phyloP scores from a whole-genome alignment of 805 yeast genomes.

The Metschnikowia borealis region DNA sequence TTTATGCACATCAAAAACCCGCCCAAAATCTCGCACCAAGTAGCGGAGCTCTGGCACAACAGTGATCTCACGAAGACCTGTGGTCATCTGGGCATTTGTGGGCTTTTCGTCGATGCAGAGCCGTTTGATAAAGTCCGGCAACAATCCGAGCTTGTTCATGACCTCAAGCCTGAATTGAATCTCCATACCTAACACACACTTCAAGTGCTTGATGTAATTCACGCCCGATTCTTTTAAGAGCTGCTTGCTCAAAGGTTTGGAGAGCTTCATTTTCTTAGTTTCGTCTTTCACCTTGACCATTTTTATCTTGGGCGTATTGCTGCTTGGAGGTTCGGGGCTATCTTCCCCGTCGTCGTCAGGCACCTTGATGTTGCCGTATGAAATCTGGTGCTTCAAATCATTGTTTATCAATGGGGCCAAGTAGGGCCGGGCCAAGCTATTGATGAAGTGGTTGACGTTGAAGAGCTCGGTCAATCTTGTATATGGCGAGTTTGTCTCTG shows the following conservation, averaged over 20 bases:
- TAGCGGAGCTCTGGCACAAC: slow-evolving; percentile 84
- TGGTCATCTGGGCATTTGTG: slow-evolving; percentile 63
- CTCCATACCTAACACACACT: slow-evolving; percentile 67
- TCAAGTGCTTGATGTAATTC: slow-evolving; percentile 32
- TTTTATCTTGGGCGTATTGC: slow-evolving; percentile 9
- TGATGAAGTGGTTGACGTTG: slow-evolving; percentile 90
- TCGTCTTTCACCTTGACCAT: slow-evolving; percentile 14
- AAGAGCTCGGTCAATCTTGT: slow-evolving; percentile 86
- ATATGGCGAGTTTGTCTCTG: slow-evolving; percentile 54
- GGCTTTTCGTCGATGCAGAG: slow-evolving; percentile 81
- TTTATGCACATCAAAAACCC: slow-evolving; percentile 74
- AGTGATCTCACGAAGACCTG: slow-evolving; percentile 67
- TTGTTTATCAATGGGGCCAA: slow-evolving; percentile 84
- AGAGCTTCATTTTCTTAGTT: slow-evolving; percentile 7
- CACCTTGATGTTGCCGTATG: slow-evolving; percentile 28
- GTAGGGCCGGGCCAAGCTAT: slow-evolving; percentile 90
- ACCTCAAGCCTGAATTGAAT: slow-evolving; percentile 80
- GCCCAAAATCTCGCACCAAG: slow-evolving; percentile 63
- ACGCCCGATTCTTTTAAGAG: slow-evolving; percentile 32
- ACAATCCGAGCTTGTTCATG: slow-evolving; percentile 70
- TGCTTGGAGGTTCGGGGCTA: slow-evolving; percentile 3
- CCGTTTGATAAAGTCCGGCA: slow-evolving; percentile 67
- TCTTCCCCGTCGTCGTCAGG: slow-evolving; percentile 7
- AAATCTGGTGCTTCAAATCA: slow-evolving; percentile 68
- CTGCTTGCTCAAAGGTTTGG: slow-evolving; percentile 15